Conservation (phyloP, 371 early-diverging fungal genomes). For the Syncephalastrum contaminatum region DNA sequence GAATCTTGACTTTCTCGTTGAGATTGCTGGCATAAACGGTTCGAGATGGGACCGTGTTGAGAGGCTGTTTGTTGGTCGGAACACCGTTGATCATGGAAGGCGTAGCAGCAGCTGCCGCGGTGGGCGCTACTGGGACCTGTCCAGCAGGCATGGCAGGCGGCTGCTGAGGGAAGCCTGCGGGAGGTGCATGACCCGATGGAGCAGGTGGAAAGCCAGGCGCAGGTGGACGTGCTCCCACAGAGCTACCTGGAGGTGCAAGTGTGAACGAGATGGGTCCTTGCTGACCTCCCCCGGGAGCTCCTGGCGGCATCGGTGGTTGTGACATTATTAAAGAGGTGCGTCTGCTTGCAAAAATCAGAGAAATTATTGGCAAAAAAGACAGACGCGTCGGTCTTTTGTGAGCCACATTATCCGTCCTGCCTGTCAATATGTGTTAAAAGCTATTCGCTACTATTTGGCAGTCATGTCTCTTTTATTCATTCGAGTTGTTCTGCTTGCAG, state of each 20-base stretch:
- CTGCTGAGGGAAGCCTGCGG: conserved; percentile 6
- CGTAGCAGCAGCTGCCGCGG: conserved; percentile 5
- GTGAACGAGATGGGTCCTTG: conserved; percentile 3
- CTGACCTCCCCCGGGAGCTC: not conserved
- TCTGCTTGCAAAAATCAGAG: no score
- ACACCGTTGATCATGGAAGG: conserved; percentile 29
- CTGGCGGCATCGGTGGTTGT: conserved; percentile 8
- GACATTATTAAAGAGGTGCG: conserved; percentile 4
- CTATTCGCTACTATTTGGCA: no score
- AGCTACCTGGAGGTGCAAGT: conserved; percentile 14
- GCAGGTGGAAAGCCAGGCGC: conserved; percentile 17
- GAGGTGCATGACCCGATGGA: conserved; percentile 5
- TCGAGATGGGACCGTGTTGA: conserved; percentile 68
- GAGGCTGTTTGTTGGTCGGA: conserved; percentile 55
- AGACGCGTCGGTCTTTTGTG: no score
- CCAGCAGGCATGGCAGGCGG: conserved; percentile 10
- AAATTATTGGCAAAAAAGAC: no score
- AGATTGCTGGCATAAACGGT: conserved; percentile 88
- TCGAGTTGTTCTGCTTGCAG: no score
- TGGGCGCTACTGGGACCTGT: conserved; percentile 10
- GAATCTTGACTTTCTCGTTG: conserved; percentile 83
- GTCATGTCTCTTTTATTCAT: no score
- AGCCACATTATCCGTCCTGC: no score
- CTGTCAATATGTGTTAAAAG: no score
- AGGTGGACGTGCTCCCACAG: conserved; percentile 11